Base-by-base conservation (phyloP, 345 rosid genomes). In the Eutrema heterophyllum region DNA sequence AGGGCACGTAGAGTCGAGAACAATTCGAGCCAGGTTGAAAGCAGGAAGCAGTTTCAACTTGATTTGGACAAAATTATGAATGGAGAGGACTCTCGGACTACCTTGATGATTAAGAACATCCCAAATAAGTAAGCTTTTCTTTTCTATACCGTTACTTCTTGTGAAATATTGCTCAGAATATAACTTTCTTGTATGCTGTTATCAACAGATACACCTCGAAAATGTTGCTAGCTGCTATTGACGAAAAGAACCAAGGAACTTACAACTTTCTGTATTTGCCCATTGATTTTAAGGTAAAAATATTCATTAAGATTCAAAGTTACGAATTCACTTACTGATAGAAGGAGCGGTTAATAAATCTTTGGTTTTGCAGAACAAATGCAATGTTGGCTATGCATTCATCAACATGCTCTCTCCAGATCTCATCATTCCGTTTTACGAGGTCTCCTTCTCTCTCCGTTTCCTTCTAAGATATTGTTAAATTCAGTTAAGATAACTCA, bases 311-410 rank as follows among this genome's bases (percentile, higher is more conserved):
- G 24, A 38, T 54, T 54, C 35, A 8, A 26, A 74, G 62, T 8
- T 57, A 50, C 24, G 0, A 7, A 11, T 16, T 38, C 53, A 39
- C 21, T 36, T 48, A 50, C 41, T n/a, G 52, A 65, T 45, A 32
- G 69, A 68, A 15, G 0, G 33, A 64, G 27, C 32, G 26, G 75
- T 74, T 69, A 16, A 40, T 36, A 48, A 36, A 2, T 59, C 4
- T 21, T 48, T 73, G 56, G 65, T 33, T 35, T 45, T 24, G 88
- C 89, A 90, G 97, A 90, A 90, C 79, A 90, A 90, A 70, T 90
- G 97, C 88, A 90, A 90, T 45, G 94, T 90, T 75, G 97, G 97
- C 52, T 90, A 90, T 77, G 97, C 97, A 29, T 90, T 90, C 77
- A 90, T 90, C 68, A 90, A 90, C 65, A 90, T 90, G 94, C 71